Evolutionary conservation across 768 basidiomycete genomes (phyloP).

Genomic region (Grammothele lineata): DNA sequence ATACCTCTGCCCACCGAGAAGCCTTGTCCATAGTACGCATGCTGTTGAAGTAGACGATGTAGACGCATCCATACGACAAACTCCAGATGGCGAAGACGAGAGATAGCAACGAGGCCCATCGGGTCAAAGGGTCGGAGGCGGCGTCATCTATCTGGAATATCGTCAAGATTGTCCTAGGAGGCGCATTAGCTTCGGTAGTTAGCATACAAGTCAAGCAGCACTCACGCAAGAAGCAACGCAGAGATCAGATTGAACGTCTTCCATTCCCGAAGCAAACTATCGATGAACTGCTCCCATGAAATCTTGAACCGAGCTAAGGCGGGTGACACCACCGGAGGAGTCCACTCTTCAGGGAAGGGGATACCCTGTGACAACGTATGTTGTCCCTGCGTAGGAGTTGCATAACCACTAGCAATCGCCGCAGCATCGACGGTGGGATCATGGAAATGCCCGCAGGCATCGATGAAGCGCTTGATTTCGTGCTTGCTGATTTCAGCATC

Average conservation of each 20-base stretch:
- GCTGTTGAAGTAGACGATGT: slow-evolving; percentile 64
- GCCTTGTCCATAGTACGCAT: slow-evolving; percentile 74
- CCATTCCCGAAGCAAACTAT: slow-evolving; percentile 68
- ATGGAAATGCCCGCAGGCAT: slow-evolving; percentile 19
- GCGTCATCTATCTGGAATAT: slow-evolving; percentile 56
- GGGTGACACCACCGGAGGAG: slow-evolving; percentile 49
- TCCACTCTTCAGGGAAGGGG: slow-evolving; percentile 36
- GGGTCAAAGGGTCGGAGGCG: slow-evolving; percentile 54
- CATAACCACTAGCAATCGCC: slow-evolving; percentile 8
- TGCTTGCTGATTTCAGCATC: slow-evolving; percentile 75
- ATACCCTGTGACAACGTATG: slow-evolving; percentile 10
- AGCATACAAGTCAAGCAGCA: slow-evolving; percentile 7
- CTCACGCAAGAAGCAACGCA: slow-evolving; percentile 51
- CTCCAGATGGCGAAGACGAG: slow-evolving; percentile 67
- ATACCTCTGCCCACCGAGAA: slow-evolving; percentile 67
- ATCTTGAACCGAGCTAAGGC: slow-evolving; percentile 58
- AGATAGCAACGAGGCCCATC: slow-evolving; percentile 60
- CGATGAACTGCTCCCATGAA: slow-evolving; percentile 70
- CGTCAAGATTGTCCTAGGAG: slow-evolving; percentile 53
- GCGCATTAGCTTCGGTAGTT: not conserved
- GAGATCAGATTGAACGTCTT: slow-evolving; percentile 75
- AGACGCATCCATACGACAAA: slow-evolving; percentile 68
- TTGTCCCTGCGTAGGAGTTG: slow-evolving; percentile 3
- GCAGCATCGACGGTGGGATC: slow-evolving; percentile 9
- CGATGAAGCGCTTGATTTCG: slow-evolving; percentile 50